These are phyloP conservation scores for Paspalum vaginatum DNA, from an alignment of 176 grass and related monocot species.

Conservation along the genomic window DNA sequence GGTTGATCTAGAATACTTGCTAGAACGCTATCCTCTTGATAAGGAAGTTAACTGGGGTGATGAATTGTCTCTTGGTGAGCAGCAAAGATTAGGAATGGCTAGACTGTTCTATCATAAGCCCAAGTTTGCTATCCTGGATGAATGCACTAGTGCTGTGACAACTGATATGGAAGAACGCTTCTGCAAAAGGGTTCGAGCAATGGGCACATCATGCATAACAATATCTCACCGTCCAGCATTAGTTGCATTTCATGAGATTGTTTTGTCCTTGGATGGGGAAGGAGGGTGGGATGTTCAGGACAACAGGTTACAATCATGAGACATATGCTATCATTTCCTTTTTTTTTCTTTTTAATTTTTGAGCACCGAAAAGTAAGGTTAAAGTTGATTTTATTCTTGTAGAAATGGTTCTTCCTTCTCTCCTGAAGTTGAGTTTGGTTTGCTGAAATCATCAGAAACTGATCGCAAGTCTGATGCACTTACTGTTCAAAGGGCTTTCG, in stretches of 20 bases:
- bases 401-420: conserved; percentile 63
- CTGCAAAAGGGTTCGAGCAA: conserved; percentile 82
- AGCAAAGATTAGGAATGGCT: conserved; percentile 98
- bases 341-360: conserved; percentile 18
- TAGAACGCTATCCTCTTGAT: conserved; percentile 88
- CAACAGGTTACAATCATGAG: conserved; percentile 69
- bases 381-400: conserved; percentile 28
- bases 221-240: conserved; percentile 96
- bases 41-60: conserved; percentile 98
- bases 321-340: not conserved
- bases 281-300: conserved; percentile 85
- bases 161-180: conserved; percentile 99
- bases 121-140: conserved; percentile 98
- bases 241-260: conserved; percentile 97
- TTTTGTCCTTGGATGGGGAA: conserved; percentile 97
- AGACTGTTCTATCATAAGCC: conserved; percentile 97
- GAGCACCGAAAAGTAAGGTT: conserved; percentile 3
- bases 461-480: conserved; percentile 79
- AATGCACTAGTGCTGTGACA: conserved; percentile 98
- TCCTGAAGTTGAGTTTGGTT: conserved; percentile 57
- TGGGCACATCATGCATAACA: conserved; percentile 98
- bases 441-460: conserved; percentile 59
- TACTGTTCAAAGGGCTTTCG: conserved; percentile 93
- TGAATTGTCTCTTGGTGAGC: conserved; percentile 94
- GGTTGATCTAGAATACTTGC: conserved; percentile 97